Evolutionary conservation across 1,139 yeast genomes (phyloP), one percentile per base, ranked within the genome.

Genomic region (Starmera stellimalicola): DNA sequence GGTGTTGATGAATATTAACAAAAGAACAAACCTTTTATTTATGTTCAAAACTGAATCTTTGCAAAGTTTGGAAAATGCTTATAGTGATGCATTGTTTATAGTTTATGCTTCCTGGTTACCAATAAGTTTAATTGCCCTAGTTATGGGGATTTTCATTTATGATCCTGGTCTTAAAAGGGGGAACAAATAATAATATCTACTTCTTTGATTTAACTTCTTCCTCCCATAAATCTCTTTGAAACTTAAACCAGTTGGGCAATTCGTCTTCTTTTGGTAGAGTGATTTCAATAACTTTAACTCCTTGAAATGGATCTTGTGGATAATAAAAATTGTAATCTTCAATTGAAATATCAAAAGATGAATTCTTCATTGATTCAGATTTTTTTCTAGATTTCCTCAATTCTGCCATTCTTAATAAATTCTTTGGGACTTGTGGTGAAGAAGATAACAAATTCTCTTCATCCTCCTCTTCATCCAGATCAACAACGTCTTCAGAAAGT

Each of bases 181-280:
- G 10, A 20, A 19, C n/a, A 12, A 11, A 16, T 3, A 26, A 27
- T 6, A 8, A 8, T 8, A 5, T 22, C 14, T 22, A 22, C 8
- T 22, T 22, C 6, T 5, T 4, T 22, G 25, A 12, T 27, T 31
- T 48, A n/a, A 34, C 45, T 17, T 63, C 70, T 26, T 52, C 58
- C 44, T 77, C 80, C 93, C 93, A 82, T 40, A 63, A 52, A 41
- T 73, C 70, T 37, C 87, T 54, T 34, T 78, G 79, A 31, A 62
- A 57, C 15, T 63, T 60, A 46, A 81, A 81, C 95, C 95, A 84
- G 3, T 56, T 63, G 0, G 94, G 94, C 23, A 84, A 61, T 32
- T 68, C 63, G 19, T 62, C 58, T 37, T 76, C 83, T 3, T 68
- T 61, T 0, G 94, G 94, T 7, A 83, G 61, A 36, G 62, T 62